A percentile compares a stretch with the other conserved stretches of the same genome.
phyloP scores from a whole-genome alignment of 495 filamentous ascomycete genomes.

The Jackrogersella minutella region DNA sequence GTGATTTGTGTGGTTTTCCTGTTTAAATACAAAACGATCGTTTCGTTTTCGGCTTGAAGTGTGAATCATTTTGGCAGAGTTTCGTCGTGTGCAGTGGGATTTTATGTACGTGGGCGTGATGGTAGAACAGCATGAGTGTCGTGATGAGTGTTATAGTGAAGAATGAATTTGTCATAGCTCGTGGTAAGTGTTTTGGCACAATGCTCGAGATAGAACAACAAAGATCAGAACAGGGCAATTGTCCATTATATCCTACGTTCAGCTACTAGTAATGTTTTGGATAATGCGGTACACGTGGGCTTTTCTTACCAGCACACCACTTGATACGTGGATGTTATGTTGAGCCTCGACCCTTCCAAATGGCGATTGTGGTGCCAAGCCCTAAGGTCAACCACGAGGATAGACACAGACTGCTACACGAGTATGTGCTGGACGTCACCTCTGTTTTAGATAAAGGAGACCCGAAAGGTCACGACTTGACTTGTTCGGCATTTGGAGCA shows the following conservation, averaged over 20 bases:
- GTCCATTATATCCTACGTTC: constrained; percentile 9
- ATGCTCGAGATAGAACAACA: not conserved
- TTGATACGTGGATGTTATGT: constrained; percentile 19
- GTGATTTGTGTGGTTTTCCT: not conserved
- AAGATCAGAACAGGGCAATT: not conserved
- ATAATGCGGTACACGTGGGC: constrained; percentile 28
- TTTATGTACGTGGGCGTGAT: not conserved
- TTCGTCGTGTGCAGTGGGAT: not conserved
- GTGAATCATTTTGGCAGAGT: not conserved
- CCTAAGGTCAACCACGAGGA: constrained; percentile 18
- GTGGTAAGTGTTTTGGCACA: not conserved
- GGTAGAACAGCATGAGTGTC: not conserved
- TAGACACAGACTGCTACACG: constrained; percentile 2
- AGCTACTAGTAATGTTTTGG: not conserved
- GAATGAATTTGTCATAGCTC: constrained; percentile 3
- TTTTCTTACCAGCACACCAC: constrained; percentile 7
- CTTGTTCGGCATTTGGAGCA: constrained; percentile 7
- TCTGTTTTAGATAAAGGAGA: not conserved
- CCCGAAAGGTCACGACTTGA: not conserved
- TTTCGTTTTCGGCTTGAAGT: constrained; percentile 2
- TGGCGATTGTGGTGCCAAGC: constrained; percentile 19
- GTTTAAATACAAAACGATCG: not conserved
- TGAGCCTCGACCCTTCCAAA: not conserved
- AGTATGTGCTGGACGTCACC: not conserved
- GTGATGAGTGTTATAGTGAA: not conserved